Percentiles rank a stretch among this genome's conserved stretches.
Evolutionary conservation across 805 yeast species (phyloP).

Genomic region (Saturnispora dispora): DNA sequence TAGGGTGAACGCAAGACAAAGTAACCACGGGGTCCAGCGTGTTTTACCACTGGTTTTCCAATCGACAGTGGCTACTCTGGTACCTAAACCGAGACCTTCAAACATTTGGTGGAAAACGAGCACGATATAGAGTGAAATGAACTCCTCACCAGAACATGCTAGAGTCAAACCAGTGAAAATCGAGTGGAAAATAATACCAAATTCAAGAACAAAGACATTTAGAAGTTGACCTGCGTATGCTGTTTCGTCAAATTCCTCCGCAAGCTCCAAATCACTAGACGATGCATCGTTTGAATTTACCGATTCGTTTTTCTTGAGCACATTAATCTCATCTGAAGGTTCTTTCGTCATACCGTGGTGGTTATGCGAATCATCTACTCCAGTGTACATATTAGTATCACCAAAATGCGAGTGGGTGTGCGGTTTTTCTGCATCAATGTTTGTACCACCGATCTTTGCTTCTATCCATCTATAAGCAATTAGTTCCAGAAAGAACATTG

Average conservation of each 20-base stretch:
- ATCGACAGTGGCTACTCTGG: constrained; percentile 53
- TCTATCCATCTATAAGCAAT: constrained; percentile 41
- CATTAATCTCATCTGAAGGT: not conserved
- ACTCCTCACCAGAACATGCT: constrained; percentile 72
- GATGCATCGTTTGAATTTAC: not conserved
- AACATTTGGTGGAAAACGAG: constrained; percentile 68
- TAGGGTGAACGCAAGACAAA: constrained; percentile 41
- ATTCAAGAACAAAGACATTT: constrained; percentile 54
- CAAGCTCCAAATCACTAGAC: not conserved
- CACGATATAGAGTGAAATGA: constrained; percentile 62
- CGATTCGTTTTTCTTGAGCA: not conserved
- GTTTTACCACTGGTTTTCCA: constrained; percentile 24
- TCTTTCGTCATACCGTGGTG: not conserved
- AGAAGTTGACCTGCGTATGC: constrained; percentile 41
- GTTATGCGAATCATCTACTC: not conserved
- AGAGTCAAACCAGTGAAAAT: constrained; percentile 71
- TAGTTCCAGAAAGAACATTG: constrained; percentile 45
- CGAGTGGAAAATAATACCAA: constrained; percentile 78
- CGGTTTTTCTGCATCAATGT: constrained; percentile 17
- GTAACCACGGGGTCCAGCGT: constrained; percentile 48
- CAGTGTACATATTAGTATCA: constrained; percentile 21
- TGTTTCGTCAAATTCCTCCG: not conserved
- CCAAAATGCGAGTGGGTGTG: constrained; percentile 54
- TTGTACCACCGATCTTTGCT: constrained; percentile 16
- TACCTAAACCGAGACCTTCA: constrained; percentile 80